phyloP scores from a whole-genome alignment of 129 eudicot genomes.

The Solidago caesia region DNA sequence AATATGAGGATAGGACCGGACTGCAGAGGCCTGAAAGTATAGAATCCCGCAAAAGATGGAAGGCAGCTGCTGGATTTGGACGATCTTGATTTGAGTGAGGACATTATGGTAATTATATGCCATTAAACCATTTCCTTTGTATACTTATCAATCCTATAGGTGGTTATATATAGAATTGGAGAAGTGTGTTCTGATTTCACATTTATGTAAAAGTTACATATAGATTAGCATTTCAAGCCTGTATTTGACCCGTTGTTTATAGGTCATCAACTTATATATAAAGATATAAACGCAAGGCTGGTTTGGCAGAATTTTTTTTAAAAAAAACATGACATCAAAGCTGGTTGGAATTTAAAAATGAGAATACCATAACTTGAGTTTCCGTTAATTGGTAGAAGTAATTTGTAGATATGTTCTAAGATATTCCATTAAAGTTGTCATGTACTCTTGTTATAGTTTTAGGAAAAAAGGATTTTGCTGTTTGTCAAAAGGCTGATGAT shows the following conservation, averaged over 20 bases:
- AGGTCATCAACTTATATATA: too few relatives aligned
- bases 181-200: neutral
- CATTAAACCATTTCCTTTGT: neutral
- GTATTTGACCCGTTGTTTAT: neutral
- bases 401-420: too few relatives aligned
- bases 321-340: too few relatives aligned
- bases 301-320: too few relatives aligned
- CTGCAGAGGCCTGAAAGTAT: slow-evolving; percentile 69
- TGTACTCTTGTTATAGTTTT: neutral
- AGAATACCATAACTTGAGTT: too few relatives aligned
- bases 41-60: slow-evolving; percentile 52
- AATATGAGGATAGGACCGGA: slow-evolving; percentile 73
- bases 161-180: neutral
- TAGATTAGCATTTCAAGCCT: neutral
- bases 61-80: slow-evolving; percentile 72
- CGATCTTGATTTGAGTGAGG: slow-evolving; percentile 37
- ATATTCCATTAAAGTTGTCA: neutral
- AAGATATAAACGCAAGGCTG: too few relatives aligned
- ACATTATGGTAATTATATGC: slow-evolving; percentile 6
- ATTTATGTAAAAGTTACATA: neutral
- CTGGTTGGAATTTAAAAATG: too few relatives aligned
- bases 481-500: too few relatives aligned
- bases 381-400: too few relatives aligned
- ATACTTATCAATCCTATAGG: neutral
- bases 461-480: neutral